These are phyloP conservation scores for Annulohypoxylon moriforme DNA, from an alignment of 495 filamentous ascomycete genomes.

Conservation along the genomic window DNA sequence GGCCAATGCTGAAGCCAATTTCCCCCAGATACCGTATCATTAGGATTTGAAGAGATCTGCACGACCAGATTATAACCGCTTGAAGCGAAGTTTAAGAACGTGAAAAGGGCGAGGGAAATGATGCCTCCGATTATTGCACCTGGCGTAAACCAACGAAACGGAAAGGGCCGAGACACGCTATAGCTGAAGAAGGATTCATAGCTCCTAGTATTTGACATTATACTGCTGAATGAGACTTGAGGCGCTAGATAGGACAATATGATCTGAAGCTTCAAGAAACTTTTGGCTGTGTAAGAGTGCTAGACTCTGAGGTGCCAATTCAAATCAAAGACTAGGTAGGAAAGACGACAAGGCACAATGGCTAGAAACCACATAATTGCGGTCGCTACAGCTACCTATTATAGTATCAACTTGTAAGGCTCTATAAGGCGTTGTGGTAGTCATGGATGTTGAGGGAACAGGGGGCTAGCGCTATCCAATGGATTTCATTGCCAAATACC, in stretches of 20 bases:
- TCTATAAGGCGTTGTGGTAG: not conserved
- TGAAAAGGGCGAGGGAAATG: not conserved
- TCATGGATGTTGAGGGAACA: not conserved
- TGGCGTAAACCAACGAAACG: not conserved
- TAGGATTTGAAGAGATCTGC: not conserved
- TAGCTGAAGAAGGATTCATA: not conserved
- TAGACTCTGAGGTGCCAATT: too few species aligned
- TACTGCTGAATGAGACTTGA: not conserved
- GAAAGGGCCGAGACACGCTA: not conserved
- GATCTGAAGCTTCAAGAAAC: not conserved
- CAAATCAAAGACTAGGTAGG: not conserved
- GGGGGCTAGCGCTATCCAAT: not conserved
- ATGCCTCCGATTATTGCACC: not conserved
- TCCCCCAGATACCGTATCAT: not conserved
- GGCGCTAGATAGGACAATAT: not conserved
- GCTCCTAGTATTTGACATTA: not conserved
- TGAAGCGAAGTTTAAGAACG: not conserved
- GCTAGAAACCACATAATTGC: not conserved
- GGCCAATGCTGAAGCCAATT: not conserved
- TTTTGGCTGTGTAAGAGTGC: not conserved
- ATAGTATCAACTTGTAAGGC: not conserved
- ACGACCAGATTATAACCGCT: not conserved
- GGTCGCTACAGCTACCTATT: not conserved
- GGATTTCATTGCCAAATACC: not conserved
- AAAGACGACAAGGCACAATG: not conserved